Evolutionary conservation across 1,139 yeast genomes (phyloP).

Genomic region (Nakaseomyces uthaithaninus): DNA sequence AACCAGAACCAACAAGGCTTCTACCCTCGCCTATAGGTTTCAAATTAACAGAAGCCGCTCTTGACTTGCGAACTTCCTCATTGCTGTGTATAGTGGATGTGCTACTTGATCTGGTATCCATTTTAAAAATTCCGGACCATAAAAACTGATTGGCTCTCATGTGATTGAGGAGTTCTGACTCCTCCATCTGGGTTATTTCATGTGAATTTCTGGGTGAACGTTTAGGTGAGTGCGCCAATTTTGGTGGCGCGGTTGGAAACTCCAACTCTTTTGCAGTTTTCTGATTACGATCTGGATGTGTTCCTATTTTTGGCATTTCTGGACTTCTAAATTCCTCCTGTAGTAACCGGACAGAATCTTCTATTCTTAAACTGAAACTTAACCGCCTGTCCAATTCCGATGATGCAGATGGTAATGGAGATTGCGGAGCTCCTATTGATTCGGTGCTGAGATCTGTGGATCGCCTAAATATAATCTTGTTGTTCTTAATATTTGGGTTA

Average conservation of each 20-base stretch:
- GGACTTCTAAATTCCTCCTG: conserved; percentile 5
- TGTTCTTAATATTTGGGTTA: neutral
- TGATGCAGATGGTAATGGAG: neutral
- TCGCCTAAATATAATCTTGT: neutral
- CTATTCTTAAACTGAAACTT: neutral
- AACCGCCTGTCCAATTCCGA: neutral
- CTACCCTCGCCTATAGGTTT: too few relatives aligned
- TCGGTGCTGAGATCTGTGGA: neutral
- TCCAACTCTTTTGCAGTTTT: neutral
- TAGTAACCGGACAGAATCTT: conserved; percentile 2
- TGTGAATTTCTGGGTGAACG: neutral
- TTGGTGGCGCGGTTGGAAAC: neutral
- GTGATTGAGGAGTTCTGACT: neutral
- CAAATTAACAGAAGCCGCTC: too few relatives aligned
- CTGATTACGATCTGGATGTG: neutral
- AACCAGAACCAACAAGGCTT: conserved; percentile 1
- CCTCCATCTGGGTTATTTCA: neutral
- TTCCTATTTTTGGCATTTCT: neutral
- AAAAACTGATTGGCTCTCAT: conserved; percentile 1
- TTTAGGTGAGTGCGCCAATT: neutral
- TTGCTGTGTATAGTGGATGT: conserved; percentile 13
- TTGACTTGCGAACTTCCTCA: too few relatives aligned
- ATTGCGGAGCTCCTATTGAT: neutral
- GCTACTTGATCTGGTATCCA: neutral
- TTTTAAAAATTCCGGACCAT: conserved; percentile 2